These are phyloP conservation scores for Thinopyrum elongatum DNA, from an alignment of 176 grass and related monocot species.

Conservation along the genomic window DNA sequence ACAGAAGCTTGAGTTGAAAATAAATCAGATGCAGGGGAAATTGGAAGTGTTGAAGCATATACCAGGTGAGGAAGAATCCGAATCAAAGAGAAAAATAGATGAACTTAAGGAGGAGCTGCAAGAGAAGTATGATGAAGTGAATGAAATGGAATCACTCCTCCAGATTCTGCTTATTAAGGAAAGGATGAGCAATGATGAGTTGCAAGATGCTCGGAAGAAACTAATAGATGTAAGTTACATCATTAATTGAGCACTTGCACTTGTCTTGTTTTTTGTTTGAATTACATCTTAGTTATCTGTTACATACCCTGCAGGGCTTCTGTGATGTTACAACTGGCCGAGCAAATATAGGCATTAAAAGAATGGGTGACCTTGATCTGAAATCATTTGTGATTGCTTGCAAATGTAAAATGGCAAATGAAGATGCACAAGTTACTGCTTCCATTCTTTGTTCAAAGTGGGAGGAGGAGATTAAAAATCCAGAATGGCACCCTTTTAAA, in stretches of 20 bases:
- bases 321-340: not conserved
- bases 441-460: no score
- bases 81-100: slow-evolving; percentile 28
- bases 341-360: slow-evolving; percentile 5
- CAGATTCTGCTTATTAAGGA: slow-evolving; percentile 44
- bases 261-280: no score
- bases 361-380: slow-evolving; percentile 35
- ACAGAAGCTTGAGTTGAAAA: slow-evolving; percentile 45
- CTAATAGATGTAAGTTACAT: slow-evolving; percentile 10
- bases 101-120: slow-evolving; percentile 40
- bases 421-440: slow-evolving; percentile 38
- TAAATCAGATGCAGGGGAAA: slow-evolving; percentile 45
- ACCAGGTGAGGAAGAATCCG: slow-evolving; percentile 34
- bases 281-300: not conserved
- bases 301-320: slow-evolving; percentile 1
- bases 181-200: slow-evolving; percentile 46
- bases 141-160: slow-evolving; percentile 43
- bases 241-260: not conserved
- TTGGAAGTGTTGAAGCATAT: slow-evolving; percentile 42
- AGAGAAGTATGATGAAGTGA: slow-evolving; percentile 42
- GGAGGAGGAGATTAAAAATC: no score
- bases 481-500: no score
- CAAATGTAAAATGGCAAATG: slow-evolving; percentile 27
- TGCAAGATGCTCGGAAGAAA: slow-evolving; percentile 52
- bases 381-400: slow-evolving; percentile 47